These are phyloP conservation scores for Steccherinum ochraceum DNA, from an alignment of 768 basidiomycete species.

Conservation along the genomic window DNA sequence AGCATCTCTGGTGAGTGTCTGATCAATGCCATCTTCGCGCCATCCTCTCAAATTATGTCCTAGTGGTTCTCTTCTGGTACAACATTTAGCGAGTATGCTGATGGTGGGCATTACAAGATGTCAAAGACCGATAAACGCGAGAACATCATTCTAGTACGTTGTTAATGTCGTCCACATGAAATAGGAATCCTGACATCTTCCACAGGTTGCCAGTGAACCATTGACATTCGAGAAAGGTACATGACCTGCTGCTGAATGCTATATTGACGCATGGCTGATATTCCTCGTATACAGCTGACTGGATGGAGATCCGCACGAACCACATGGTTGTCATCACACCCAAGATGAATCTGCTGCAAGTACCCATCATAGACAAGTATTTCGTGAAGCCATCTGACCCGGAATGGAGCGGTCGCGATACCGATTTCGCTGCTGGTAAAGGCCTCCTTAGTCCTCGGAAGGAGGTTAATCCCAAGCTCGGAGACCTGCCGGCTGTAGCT, in stretches of 20 bases:
- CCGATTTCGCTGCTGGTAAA: constrained; percentile 82
- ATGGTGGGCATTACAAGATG: constrained; percentile 92
- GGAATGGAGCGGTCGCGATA: constrained; percentile 57
- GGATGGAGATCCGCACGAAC: constrained; percentile 99
- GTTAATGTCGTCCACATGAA: constrained; percentile 8
- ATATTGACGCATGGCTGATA: neutral
- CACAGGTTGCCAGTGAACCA: constrained; percentile 92
- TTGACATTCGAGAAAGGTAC: constrained; percentile 92
- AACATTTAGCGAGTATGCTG: constrained; percentile 83
- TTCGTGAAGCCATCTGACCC: constrained; percentile 87
- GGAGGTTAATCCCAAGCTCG: constrained; percentile 11
- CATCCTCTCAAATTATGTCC: neutral
- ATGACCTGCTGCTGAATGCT: constrained; percentile 5
- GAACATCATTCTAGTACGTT: constrained; percentile 92
- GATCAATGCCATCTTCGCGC: no score
- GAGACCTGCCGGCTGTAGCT: no score
- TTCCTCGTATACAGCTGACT: constrained; percentile 57
- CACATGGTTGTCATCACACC: constrained; percentile 93
- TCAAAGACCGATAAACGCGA: constrained; percentile 92
- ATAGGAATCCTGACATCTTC: constrained; percentile 24
- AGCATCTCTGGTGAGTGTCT: constrained; percentile 66
- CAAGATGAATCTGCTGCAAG: constrained; percentile 91
- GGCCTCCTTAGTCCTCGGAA: constrained; percentile 69
- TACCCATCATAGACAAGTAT: constrained; percentile 91
- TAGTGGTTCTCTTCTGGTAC: constrained; percentile 96